Conservation (phyloP, 495 filamentous ascomycete species). For the Tuber microsphaerosporum region DNA sequence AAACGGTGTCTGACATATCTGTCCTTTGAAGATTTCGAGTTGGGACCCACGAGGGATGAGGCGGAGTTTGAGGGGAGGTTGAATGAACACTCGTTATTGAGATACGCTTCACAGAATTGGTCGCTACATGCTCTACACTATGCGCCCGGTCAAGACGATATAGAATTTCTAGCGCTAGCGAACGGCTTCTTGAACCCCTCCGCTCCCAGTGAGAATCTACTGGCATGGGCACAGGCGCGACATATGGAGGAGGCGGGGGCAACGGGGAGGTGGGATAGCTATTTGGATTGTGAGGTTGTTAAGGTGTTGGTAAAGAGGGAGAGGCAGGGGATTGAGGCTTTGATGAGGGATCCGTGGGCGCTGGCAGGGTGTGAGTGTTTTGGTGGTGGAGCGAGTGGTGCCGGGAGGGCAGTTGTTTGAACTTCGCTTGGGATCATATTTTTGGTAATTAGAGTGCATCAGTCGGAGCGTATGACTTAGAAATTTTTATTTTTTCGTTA, state of each 20-base stretch:
- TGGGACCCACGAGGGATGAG: constrained; percentile 2
- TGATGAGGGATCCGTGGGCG: background rate
- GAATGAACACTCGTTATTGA: constrained; percentile 19
- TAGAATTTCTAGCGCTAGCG: constrained; percentile 8
- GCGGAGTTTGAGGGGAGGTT: background rate
- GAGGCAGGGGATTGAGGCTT: background rate
- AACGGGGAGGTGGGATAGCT: background rate
- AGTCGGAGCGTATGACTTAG: background rate
- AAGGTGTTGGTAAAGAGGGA: background rate
- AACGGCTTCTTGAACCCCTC: constrained; percentile 12
- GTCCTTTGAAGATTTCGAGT: constrained; percentile 28
- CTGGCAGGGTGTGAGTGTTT: background rate
- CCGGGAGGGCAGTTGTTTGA: background rate
- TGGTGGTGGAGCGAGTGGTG: background rate
- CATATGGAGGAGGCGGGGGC: background rate
- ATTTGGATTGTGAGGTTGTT: background rate
- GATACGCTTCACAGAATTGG: constrained; percentile 36
- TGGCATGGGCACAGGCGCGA: background rate
- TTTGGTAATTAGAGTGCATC: background rate
- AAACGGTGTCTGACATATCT: constrained; percentile 42
- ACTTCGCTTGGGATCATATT: background rate
- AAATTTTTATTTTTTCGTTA: background rate
- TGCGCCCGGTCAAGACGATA: background rate
- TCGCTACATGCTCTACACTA: constrained; percentile 21
- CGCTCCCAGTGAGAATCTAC: background rate